Evolutionary conservation across 495 filamentous ascomycete species (phyloP).

Genomic region (Saxispiralis lemnorum): DNA sequence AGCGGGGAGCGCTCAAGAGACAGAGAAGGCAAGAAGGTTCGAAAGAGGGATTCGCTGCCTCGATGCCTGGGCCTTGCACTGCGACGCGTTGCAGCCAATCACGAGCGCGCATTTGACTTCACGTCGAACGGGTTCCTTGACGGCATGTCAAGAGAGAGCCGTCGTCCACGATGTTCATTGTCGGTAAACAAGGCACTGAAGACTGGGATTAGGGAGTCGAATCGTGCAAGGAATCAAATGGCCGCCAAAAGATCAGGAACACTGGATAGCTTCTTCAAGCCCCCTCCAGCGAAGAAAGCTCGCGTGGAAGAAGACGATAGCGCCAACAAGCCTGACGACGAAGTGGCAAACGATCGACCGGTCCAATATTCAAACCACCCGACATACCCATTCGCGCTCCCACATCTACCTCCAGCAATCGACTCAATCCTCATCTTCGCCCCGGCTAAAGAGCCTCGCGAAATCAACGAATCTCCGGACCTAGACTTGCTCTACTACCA

Average conservation of each 20-base stretch:
- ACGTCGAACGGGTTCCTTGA: background rate
- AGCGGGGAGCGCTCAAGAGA: too few species aligned
- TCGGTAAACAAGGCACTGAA: too few species aligned
- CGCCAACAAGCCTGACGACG: background rate
- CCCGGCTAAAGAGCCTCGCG: slow-evolving; percentile 24
- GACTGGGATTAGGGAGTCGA: too few species aligned
- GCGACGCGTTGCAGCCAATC: too few species aligned
- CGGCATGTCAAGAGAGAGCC: too few species aligned
- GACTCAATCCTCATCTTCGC: slow-evolving; percentile 22
- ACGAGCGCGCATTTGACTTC: background rate
- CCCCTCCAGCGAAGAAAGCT: slow-evolving; percentile 25
- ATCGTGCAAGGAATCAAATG: too few species aligned
- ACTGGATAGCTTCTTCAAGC: slow-evolving; percentile 35
- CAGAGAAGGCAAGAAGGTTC: too few species aligned
- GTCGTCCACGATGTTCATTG: too few species aligned
- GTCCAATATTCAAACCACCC: slow-evolving; percentile 29
- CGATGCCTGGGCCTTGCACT: too few species aligned
- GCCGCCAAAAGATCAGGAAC: slow-evolving; percentile 20
- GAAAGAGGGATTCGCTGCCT: too few species aligned
- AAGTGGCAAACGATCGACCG: slow-evolving; percentile 1
- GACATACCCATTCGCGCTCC: slow-evolving; percentile 46
- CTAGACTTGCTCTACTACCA: slow-evolving; percentile 52
- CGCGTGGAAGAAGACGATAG: background rate
- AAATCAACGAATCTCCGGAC: slow-evolving; percentile 43
- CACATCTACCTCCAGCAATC: slow-evolving; percentile 34